phyloP scores from a whole-genome alignment of 2,329 filamentous ascomycete genomes.

The Trichothecium sympodiale region DNA sequence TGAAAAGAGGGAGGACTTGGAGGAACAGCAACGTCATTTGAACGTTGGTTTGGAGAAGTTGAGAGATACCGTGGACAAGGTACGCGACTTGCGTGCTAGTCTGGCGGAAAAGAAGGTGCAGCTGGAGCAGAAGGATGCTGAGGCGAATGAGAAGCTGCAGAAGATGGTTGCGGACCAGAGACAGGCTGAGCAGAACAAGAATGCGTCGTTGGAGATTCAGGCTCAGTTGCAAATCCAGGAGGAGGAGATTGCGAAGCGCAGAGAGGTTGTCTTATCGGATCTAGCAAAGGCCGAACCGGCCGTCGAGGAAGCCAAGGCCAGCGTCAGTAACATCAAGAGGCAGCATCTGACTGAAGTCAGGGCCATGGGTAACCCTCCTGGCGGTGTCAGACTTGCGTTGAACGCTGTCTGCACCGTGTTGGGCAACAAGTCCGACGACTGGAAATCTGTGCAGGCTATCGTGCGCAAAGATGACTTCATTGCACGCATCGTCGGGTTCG shows the following conservation, averaged over 20 bases:
- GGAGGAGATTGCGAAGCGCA: slow-evolving; percentile 70
- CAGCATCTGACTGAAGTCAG: slow-evolving; percentile 95
- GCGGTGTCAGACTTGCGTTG: slow-evolving; percentile 81
- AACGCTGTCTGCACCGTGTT: slow-evolving; percentile 95
- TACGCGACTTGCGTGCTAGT: slow-evolving; percentile 80
- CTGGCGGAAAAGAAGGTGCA: slow-evolving; percentile 91
- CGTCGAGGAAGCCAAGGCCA: slow-evolving; percentile 84
- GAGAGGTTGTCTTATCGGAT: slow-evolving; percentile 76
- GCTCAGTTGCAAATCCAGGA: slow-evolving; percentile 81
- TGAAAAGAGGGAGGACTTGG: slow-evolving; percentile 94
- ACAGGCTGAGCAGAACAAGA: slow-evolving; percentile 86
- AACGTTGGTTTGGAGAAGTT: slow-evolving; percentile 98
- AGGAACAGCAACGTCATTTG: slow-evolving; percentile 96
- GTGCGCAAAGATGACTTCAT: slow-evolving; percentile 94
- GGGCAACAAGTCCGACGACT: slow-evolving; percentile 67
- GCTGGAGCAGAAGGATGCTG: slow-evolving; percentile 83
- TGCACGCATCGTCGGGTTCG: slow-evolving; percentile 91
- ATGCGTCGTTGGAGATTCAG: slow-evolving; percentile 80
- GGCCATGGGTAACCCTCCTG: slow-evolving; percentile 88
- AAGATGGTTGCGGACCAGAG: slow-evolving; percentile 94
- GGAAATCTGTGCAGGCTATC: slow-evolving; percentile 83
- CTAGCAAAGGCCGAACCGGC: slow-evolving; percentile 87
- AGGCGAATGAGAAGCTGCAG: slow-evolving; percentile 95
- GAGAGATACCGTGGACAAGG: slow-evolving; percentile 92
- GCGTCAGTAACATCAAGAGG: slow-evolving; percentile 96